Evolutionary conservation across 768 basidiomycete species (phyloP), one percentile per base, ranked within the genome.

Genomic region (Pleurotus citrinopileatus): DNA sequence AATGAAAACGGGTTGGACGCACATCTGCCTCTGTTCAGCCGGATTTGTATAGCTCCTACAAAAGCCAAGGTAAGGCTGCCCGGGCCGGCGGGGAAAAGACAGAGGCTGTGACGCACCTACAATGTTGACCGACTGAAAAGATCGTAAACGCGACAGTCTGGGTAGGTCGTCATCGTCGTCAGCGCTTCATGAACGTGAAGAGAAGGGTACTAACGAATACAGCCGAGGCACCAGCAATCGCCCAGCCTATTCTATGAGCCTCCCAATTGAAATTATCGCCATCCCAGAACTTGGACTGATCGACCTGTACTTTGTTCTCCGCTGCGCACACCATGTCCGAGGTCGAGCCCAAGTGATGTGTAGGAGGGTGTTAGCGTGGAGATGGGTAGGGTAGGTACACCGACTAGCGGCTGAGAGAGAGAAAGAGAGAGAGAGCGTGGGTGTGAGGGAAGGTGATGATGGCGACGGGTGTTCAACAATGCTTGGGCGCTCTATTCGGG

Each of bases 11-110:
- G 43, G 22, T 22, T 44, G 37, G 38, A 43, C 46, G 61, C 63
- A 89, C 91, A 92, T 82, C 70, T 93, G 91, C 52, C 89, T 83
- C 66, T 93, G 91, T 64, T 93, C 84, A 38, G 70, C 67, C 3
- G 75, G 87, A 40, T 83, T 84, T 42, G 76, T 84, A 61, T 92
- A 92, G 63, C 83, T 84, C 58, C 89, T 91, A n/a, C n/a, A n/a
- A n/a, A n/a, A n/a, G n/a, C n/a, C n/a, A n/a, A n/a, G n/a, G n/a
- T n/a, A n/a, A n/a, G n/a, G n/a, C n/a, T n/a, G n/a, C n/a, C n/a
- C n/a, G n/a, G n/a, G n/a, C n/a, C n/a, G n/a, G n/a, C n/a, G n/a
- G n/a, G n/a, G n/a, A n/a, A n/a, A n/a, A n/a, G n/a, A n/a, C n/a
- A n/a, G n/a, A n/a, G n/a, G n/a, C n/a, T n/a, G n/a, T n/a, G n/a